phyloP scores from a whole-genome alignment of 441 rosid species.

The Rhodomyrtus psidioides region DNA sequence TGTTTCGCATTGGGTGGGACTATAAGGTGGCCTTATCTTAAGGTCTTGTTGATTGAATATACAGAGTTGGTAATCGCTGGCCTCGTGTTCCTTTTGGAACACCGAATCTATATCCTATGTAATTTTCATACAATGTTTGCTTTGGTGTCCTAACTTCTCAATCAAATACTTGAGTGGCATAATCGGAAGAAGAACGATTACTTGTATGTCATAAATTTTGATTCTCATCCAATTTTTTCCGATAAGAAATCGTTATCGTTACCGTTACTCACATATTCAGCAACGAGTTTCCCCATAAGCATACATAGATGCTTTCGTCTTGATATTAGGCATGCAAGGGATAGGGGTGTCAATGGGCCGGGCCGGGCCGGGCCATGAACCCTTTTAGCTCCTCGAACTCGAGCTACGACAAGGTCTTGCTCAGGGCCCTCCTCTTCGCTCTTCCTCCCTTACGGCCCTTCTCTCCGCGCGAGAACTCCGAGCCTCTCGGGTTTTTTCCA shows the following conservation, averaged over 20 bases:
- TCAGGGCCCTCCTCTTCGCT: conserved; percentile 11
- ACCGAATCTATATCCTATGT: no score
- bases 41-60: background rate
- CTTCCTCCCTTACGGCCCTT: background rate
- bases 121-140: no score
- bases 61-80: background rate
- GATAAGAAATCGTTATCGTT: no score
- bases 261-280: no score
- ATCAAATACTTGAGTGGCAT: no score
- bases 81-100: background rate
- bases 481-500: background rate
- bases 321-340: background rate
- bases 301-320: background rate
- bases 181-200: no score
- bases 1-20: no score
- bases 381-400: conserved; percentile 73
- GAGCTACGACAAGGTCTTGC: conserved; percentile 48
- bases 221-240: no score
- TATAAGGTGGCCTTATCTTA: background rate
- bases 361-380: no score
- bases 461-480: background rate
- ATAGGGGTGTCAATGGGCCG: no score
- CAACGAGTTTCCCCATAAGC: background rate
- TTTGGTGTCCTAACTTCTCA: no score
- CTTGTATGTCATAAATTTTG: no score